A percentile compares a stretch with the other conserved stretches of the same genome.
These are phyloP conservation scores for Yamadazyma triangularis DNA, from an alignment of 1,139 yeast species.

Conservation along the genomic window DNA sequence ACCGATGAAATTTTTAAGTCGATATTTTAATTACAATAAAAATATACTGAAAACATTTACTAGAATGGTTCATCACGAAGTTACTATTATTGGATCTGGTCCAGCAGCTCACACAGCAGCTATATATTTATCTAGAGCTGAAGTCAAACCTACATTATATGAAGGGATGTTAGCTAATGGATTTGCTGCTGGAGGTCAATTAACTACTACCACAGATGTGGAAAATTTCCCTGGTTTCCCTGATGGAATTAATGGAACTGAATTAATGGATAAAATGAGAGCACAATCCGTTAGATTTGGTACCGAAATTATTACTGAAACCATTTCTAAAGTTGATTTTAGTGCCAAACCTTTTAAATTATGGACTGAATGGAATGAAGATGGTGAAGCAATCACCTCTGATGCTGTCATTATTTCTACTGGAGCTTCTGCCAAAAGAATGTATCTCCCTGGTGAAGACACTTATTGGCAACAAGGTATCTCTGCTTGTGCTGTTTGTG, in stretches of 20 bases:
- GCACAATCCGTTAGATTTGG: slow-evolving; percentile 84
- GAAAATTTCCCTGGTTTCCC: slow-evolving; percentile 99
- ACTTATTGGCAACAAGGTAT: slow-evolving; percentile 98
- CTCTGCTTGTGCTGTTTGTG: slow-evolving; percentile 99
- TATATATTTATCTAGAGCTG: slow-evolving; percentile 93
- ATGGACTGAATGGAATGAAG: slow-evolving; percentile 95
- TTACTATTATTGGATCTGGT: slow-evolving; percentile 94
- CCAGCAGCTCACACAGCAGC: slow-evolving; percentile 99
- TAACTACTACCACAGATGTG: slow-evolving; percentile 95
- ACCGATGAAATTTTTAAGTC: not conserved
- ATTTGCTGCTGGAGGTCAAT: slow-evolving; percentile 97
- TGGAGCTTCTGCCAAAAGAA: slow-evolving; percentile 96
- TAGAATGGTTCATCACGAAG: slow-evolving; percentile 81
- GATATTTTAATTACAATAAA: not conserved
- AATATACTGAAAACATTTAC: not conserved
- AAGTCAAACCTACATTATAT: slow-evolving; percentile 85
- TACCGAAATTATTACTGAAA: slow-evolving; percentile 90
- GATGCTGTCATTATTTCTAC: slow-evolving; percentile 93
- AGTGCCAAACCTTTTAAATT: slow-evolving; percentile 86
- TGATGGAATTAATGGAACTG: slow-evolving; percentile 82
- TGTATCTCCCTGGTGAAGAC: slow-evolving; percentile 93
- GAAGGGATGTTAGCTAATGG: slow-evolving; percentile 98
- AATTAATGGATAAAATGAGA: slow-evolving; percentile 91
- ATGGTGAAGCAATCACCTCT: slow-evolving; percentile 81
- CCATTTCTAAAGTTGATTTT: slow-evolving; percentile 86